Base-by-base conservation (phyloP, 495 filamentous ascomycete species). In the Penicillium paxilli region DNA sequence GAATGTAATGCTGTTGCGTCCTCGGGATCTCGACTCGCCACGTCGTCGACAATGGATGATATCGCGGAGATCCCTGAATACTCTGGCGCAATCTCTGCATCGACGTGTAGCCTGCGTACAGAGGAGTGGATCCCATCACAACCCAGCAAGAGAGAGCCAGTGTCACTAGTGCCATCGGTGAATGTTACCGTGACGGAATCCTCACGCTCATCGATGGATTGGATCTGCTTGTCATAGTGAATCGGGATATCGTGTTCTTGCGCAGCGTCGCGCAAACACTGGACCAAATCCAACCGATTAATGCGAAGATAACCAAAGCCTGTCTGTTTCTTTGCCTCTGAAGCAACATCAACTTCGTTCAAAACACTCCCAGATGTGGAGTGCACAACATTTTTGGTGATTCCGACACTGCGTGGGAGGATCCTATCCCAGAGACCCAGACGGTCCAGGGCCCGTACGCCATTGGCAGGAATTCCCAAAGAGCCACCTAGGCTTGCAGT, bases 51-150 rank as follows among this genome's bases (percentile, higher is more conserved):
- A 32, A 32, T 32, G 9, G 48, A 37, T 2, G 28, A 17, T 28
- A 47, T 47, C 28, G 44, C 28, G 44, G 44, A 47, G 23, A 47
- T 47, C 6, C 44, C 44, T 10, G 44, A 47, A 20, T 47, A 47
- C 11, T 28, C 24, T 20, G 44, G 44, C 25, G 25, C 24, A n/a
- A 47, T 26, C 24, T 17, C 25, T 32, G 44, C 23, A 17, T 47
- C 44, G 17, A 47, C 16, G 24, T 47, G 44, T 26, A 47, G 21
- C 17, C 21, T 19, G 44, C 44, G 44, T 17, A 47, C 44, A 24
- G 44, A 23, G 24, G 44, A 47, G 28, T 47, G 44, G 16, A 47
- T 47, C 19, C 44, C 44, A 26, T 47, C 44, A 19, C 44, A 47
- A n/a, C 44, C 44, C 22, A 47, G 44, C 5, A 47, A 17, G 8